Evolutionary conservation across 495 filamentous ascomycete genomes (phyloP), one percentile per base, ranked within the genome.

Genomic region (Sabuloglossum arenarium): DNA sequence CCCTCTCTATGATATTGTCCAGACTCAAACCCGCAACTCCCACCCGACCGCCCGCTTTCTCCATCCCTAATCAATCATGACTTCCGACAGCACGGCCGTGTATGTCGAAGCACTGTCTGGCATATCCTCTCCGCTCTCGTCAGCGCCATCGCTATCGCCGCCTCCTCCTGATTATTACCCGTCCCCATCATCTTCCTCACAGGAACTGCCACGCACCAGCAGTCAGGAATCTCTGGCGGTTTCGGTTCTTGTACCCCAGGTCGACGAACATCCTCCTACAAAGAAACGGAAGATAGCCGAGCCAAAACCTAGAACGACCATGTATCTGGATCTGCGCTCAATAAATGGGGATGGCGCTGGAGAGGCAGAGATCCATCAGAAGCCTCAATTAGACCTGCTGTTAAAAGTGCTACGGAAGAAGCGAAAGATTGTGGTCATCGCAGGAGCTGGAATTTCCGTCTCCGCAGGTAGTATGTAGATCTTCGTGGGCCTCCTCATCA

Each of bases 401-500:
- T 67, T 86, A 37, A 78, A 84, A 53, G 80, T 78, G n/a, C 68
- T 98, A 59, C 81, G 84, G 56, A 85, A 85, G 64, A 91, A 88
- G 69, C 82, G 84, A 67, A 96, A 94, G 70, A 94, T 98, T 61
- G 86, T 98, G 21, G 87, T 95, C 43, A 86, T 98, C 67, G 90
- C 90, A 30, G 91, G 91, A 52, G 91, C 91, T 31, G 91, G 91
- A 53, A 97, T 98, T 59, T 97, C 91, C 34, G 90, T 93, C 14
- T 86, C 88, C 47, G 93, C 91, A 60, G 91, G 91, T 55, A 91
- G 88, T 94, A 81, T 62, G 86, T 81, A 56, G 55, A 58, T 59
- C 16, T 25, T 47, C 25, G 58, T 42, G 59, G 19, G 58, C 50
- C 29, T 8, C 2, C 21, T 12, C 25, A 14, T 6, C 30, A 29